A percentile compares a stretch with the other conserved stretches of the same genome.
phyloP scores from a whole-genome alignment of 2,329 filamentous ascomycete species.

The Torrubiellomyces zombiae region DNA sequence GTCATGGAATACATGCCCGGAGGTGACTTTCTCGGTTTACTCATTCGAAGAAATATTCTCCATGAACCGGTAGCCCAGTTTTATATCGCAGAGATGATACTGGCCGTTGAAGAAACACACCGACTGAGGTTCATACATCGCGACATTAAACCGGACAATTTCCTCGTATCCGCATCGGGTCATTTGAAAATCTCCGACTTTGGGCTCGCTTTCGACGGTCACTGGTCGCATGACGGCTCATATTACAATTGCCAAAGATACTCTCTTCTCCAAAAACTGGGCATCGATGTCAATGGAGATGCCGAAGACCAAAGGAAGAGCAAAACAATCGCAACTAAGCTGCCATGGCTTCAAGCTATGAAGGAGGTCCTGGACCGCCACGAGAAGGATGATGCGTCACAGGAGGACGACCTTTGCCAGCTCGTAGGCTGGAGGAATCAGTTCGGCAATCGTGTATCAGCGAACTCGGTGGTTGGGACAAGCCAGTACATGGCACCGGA shows the following conservation, averaged over 20 bases:
- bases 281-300: constrained; percentile 59
- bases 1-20: constrained; percentile 99
- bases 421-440: constrained; percentile 56
- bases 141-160: constrained; percentile 95
- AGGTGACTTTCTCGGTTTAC: constrained; percentile 75
- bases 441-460: constrained; percentile 52
- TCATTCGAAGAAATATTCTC: constrained; percentile 73
- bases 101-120: constrained; percentile 88
- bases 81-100: constrained; percentile 90
- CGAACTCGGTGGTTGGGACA: constrained; percentile 79
- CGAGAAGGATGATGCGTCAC: constrained; percentile 12
- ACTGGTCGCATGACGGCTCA: constrained; percentile 79
- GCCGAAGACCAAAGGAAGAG: constrained; percentile 45
- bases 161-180: constrained; percentile 72
- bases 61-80: constrained; percentile 65
- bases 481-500: constrained; percentile 98
- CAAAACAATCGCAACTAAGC: constrained; percentile 17
- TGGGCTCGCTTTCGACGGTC: constrained; percentile 83
- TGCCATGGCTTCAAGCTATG: constrained; percentile 15
- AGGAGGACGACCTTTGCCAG: constrained; percentile 13
- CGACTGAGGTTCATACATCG: constrained; percentile 80
- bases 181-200: constrained; percentile 96
- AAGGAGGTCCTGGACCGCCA: constrained; percentile 16
- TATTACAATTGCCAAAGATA: constrained; percentile 80
- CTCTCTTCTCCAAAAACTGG: constrained; percentile 58